phyloP scores from a whole-genome alignment of 2,329 filamentous ascomycete species.

The Pezicula radicicola region DNA sequence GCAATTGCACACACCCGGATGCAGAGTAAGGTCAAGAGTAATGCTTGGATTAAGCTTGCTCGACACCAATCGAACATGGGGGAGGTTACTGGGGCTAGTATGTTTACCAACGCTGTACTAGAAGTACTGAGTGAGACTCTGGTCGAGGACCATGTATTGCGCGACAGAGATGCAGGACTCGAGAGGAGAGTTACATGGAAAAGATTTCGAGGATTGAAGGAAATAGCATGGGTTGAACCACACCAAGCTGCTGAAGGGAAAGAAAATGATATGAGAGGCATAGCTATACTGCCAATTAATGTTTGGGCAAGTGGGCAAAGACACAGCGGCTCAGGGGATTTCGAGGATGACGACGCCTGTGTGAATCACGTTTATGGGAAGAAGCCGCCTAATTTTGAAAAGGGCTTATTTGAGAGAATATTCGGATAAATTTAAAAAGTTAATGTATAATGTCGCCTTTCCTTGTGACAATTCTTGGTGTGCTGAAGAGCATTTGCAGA shows the following conservation, averaged over 20 bases:
- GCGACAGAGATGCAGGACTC: constrained; percentile 19
- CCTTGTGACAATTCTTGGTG: too few relatives aligned
- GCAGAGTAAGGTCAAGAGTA: neutral
- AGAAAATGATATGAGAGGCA: constrained; percentile 10
- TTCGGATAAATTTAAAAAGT: neutral
- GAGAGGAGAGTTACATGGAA: constrained; percentile 21
- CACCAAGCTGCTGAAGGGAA: constrained; percentile 3
- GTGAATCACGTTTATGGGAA: constrained; percentile 14
- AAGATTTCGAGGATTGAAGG: constrained; percentile 13
- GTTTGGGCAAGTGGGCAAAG: constrained; percentile 20
- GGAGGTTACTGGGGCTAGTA: constrained; percentile 17
- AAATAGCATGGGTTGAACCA: constrained; percentile 14
- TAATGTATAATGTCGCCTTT: too few relatives aligned
- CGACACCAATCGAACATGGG: neutral
- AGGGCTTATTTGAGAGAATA: neutral
- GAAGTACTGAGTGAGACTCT: constrained; percentile 14
- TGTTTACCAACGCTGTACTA: constrained; percentile 19
- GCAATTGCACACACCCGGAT: constrained; percentile 14
- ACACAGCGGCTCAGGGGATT: constrained; percentile 16
- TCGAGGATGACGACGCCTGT: constrained; percentile 15
- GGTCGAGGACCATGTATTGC: constrained; percentile 9
- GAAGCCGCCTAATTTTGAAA: neutral
- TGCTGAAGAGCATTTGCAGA: too few relatives aligned
- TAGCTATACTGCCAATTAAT: constrained; percentile 18
- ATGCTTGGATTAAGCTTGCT: constrained; percentile 1